Evolutionary conservation across 352 stramenopile species (phyloP).

Genomic region (Pseudoperonospora humuli): DNA sequence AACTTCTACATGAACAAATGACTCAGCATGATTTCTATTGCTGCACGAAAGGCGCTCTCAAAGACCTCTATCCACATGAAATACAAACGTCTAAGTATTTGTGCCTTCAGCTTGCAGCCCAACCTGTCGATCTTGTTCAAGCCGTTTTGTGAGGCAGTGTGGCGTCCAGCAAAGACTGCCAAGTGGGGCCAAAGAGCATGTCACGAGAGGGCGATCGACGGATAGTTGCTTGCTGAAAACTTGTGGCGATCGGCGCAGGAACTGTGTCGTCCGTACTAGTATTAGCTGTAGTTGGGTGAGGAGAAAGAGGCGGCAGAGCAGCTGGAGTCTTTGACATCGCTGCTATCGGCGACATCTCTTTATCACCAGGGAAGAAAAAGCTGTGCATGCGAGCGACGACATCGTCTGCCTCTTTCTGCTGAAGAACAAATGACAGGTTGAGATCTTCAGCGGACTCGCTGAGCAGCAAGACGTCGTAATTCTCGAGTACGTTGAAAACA

Average conservation of each 20-base stretch:
- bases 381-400: slow-evolving; percentile 77
- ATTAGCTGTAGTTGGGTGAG: slow-evolving; percentile 10
- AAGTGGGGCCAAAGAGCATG: slow-evolving; percentile 60
- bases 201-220: slow-evolving; percentile 61
- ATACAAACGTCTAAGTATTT: slow-evolving; percentile 20
- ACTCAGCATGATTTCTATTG: slow-evolving; percentile 22
- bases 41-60: slow-evolving; percentile 9
- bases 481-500: slow-evolving; percentile 81
- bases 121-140: slow-evolving; percentile 10
- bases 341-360: slow-evolving; percentile 1
- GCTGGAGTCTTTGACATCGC: slow-evolving; percentile 7
- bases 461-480: slow-evolving; percentile 78
- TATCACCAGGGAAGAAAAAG: slow-evolving; percentile 51
- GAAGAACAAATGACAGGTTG: slow-evolving; percentile 87
- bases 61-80: slow-evolving; percentile 23
- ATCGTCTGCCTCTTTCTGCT: slow-evolving; percentile 65
- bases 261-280: slow-evolving; percentile 5
- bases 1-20: slow-evolving; percentile 1
- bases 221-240: slow-evolving; percentile 28
- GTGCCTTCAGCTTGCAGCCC: slow-evolving; percentile 1
- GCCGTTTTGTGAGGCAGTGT: slow-evolving; percentile 15
- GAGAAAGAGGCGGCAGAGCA: slow-evolving; percentile 13
- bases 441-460: slow-evolving; percentile 84
- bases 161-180: slow-evolving; percentile 44
- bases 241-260: slow-evolving; percentile 7